phyloP scores from a whole-genome alignment of 441 rosid genomes.

The Populus trichocarpa region DNA sequence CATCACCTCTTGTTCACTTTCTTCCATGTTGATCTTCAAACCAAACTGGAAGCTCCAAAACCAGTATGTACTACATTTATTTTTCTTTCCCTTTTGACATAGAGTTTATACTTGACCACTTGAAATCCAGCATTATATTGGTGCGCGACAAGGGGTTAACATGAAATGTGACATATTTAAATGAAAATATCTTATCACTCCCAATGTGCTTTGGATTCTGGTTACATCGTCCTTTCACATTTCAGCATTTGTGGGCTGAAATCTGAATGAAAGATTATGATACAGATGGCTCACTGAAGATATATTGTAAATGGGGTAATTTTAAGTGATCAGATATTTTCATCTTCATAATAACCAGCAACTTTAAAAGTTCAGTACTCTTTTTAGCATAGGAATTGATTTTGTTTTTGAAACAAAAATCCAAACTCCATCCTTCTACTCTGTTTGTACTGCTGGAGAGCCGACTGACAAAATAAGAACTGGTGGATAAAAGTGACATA shows the following conservation, averaged over 20 bases:
- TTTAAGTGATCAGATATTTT: not conserved
- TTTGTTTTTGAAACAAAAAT: not conserved
- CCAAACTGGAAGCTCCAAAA: conserved; percentile 98
- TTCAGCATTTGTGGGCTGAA: not conserved
- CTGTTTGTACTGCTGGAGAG: not conserved
- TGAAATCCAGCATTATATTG: not conserved
- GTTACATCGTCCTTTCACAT: not conserved
- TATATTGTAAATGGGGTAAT: not conserved
- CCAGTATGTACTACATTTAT: conserved; percentile 56
- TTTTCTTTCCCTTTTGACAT: not conserved
- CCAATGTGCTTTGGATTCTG: not conserved
- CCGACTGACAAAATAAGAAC: not conserved
- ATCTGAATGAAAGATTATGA: not conserved
- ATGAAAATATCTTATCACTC: not conserved
- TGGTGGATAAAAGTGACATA: not conserved
- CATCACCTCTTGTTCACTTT: conserved; percentile 98
- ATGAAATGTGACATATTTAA: not conserved
- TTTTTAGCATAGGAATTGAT: not conserved
- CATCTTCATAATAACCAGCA: not conserved
- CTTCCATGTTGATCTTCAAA: conserved; percentile 97
- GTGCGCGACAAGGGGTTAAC: not conserved
- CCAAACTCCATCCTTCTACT: not conserved
- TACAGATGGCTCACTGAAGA: not conserved
- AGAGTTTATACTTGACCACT: not conserved
- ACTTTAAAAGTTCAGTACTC: not conserved